These are phyloP conservation scores for Cylindrotheca closterium DNA, from an alignment of 108 stramenopile species.

Conservation along the genomic window DNA sequence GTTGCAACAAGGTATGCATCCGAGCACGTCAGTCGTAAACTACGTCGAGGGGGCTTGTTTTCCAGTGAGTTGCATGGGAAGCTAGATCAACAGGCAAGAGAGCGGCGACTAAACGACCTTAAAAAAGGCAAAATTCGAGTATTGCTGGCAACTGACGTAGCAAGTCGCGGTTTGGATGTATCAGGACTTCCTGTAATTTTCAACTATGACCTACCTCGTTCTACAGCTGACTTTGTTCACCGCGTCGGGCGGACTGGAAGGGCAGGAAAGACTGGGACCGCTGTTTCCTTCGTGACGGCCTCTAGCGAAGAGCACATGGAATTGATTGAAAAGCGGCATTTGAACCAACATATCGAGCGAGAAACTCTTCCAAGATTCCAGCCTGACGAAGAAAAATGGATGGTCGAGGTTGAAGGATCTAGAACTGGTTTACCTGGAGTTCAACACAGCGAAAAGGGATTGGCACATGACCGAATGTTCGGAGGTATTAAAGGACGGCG, in stretches of 20 bases:
- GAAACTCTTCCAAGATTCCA: constrained; percentile 63
- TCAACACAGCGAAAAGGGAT: constrained; percentile 51
- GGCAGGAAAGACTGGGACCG: constrained; percentile 87
- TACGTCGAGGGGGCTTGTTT: constrained; percentile 68
- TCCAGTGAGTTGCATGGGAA: constrained; percentile 94
- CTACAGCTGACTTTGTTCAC: constrained; percentile 89
- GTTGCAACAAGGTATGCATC: constrained; percentile 85
- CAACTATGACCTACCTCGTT: constrained; percentile 89
- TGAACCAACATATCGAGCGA: constrained; percentile 40
- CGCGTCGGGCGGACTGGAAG: constrained; percentile 95
- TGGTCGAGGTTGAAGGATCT: constrained; percentile 24
- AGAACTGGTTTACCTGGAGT: constrained; percentile 46
- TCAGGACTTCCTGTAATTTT: constrained; percentile 82
- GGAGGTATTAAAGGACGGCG: constrained; percentile 76
- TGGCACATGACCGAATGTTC: constrained; percentile 77
- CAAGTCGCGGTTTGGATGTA: constrained; percentile 95
- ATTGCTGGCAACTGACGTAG: constrained; percentile 93
- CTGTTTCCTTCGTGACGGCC: constrained; percentile 88
- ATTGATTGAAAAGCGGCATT: constrained; percentile 66
- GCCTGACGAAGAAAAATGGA: constrained; percentile 63
- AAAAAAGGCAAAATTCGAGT: constrained; percentile 75
- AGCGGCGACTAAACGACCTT: constrained; percentile 78
- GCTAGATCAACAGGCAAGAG: constrained; percentile 87
- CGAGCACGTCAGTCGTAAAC: constrained; percentile 78
- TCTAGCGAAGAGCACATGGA: constrained; percentile 65